Base-by-base conservation (phyloP, 495 filamentous ascomycete genomes). In the Sphaerosporella brunnea region DNA sequence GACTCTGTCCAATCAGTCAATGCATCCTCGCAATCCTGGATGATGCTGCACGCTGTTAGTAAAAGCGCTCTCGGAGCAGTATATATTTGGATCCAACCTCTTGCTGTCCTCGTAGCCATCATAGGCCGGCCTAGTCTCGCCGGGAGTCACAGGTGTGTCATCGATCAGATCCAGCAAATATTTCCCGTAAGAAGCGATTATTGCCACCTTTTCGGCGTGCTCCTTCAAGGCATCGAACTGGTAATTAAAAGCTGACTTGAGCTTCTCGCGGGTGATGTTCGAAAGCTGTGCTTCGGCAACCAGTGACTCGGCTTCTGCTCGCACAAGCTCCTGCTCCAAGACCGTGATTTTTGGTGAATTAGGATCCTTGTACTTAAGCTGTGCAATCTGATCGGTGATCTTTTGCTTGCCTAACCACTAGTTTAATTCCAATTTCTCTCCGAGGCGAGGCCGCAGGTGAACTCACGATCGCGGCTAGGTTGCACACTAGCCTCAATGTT, bases 321-420 rank as follows among this genome's bases (percentile, higher is more conserved):
- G 90, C 51, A 97, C 90, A 45, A 97, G 81, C 66, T 97, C 90
- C 65, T 96, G 90, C 66, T 97, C 90, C 54, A 97, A 79, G 26
- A 97, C 86, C 45, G 93, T 85, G 45, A 97, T 96, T 64, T 84
- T 86, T 34, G 92, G 86, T 8, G 85, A 94, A 69, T 92, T 92
- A 25, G 90, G 90, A 63, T 97, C 92, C 69, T 96, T 96, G 77
- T 96, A 97, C 66, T 97, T 97, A 45, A 97, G 75, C 64, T 97
- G 90, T 15, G 90, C 88, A 55, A 97, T 96, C 58, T 96, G 84
- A 62, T 97, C 92, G 60, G 85, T 94, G 64, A 97, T 96, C 69
- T 96, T 97, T 65, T 97, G 90, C 67, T 97, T 97, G 62, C 86
- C 85, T 83, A 50, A 38, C 44, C 54, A 26, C 36, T 30, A 46